These are phyloP conservation scores for Metarhizium guizhouense DNA, from an alignment of 2,329 filamentous ascomycete species.

Conservation along the genomic window DNA sequence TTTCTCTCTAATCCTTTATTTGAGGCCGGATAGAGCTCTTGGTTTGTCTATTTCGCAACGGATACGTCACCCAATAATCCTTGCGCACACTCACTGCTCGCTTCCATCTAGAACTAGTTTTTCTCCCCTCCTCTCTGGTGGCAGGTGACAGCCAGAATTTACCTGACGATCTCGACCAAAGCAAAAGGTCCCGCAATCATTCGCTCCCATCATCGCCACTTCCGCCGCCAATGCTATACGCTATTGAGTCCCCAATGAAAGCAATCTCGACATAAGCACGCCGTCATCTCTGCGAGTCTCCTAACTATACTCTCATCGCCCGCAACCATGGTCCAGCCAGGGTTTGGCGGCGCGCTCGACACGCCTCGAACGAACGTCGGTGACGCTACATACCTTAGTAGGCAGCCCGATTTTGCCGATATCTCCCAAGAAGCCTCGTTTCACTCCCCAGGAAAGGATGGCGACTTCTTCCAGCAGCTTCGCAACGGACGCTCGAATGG, in stretches of 20 bases:
- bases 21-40: neutral
- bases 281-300: neutral
- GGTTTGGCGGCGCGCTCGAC: constrained; percentile 58
- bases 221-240: neutral
- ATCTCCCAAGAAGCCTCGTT: constrained; percentile 86
- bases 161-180: neutral
- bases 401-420: constrained; percentile 61
- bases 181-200: neutral
- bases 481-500: constrained; percentile 53
- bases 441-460: constrained; percentile 61
- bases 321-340: constrained; percentile 52
- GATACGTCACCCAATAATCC: neutral
- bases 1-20: neutral
- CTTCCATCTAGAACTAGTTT: neutral
- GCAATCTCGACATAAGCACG: neutral
- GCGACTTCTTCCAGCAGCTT: constrained; percentile 65
- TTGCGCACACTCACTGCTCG: neutral
- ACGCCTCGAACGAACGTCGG: constrained; percentile 79
- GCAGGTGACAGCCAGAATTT: neutral
- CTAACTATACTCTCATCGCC: neutral
- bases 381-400: constrained; percentile 72
- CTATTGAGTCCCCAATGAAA: neutral
- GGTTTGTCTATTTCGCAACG: neutral
- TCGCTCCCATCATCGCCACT: neutral
- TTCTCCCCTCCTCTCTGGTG: neutral